Percentiles rank a stretch among this genome's conserved stretches.
Conservation (phyloP, 1,284 basidiomycete genomes). For the Chondrostereum purpureum region DNA sequence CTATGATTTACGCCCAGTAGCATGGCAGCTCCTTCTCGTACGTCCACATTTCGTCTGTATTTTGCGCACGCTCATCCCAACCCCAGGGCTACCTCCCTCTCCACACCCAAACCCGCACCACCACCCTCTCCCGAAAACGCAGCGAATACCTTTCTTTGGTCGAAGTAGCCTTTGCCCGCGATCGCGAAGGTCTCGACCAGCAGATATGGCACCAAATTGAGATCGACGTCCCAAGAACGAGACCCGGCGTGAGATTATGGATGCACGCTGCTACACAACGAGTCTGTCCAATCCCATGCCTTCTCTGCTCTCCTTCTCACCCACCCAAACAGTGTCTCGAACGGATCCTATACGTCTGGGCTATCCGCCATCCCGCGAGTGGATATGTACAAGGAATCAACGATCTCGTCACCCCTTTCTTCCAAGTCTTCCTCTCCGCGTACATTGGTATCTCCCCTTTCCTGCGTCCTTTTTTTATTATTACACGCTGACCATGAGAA, state of each 20-base stretch:
- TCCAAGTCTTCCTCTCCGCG: slow-evolving; percentile 86
- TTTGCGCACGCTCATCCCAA: slow-evolving; percentile 2
- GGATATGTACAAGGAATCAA: slow-evolving; percentile 98
- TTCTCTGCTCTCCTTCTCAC: slow-evolving; percentile 12
- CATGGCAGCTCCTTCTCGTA: slow-evolving; percentile 92
- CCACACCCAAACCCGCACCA: slow-evolving; percentile 68
- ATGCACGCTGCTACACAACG: slow-evolving; percentile 83
- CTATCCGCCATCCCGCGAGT: slow-evolving; percentile 92
- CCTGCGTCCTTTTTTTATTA: slow-evolving; percentile 10
- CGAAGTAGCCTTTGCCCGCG: slow-evolving; percentile 85
- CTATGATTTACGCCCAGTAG: slow-evolving; percentile 79
- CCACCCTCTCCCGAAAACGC: slow-evolving; percentile 82
- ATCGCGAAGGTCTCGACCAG: slow-evolving; percentile 78
- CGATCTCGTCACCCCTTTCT: slow-evolving; percentile 92
- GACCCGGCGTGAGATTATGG: slow-evolving; percentile 89
- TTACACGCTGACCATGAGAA: slow-evolving; percentile 6
- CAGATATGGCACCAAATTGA: slow-evolving; percentile 99
- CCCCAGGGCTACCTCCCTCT: slow-evolving; percentile 89
- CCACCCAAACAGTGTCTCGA: slow-evolving; percentile 66
- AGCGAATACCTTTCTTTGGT: slow-evolving; percentile 89
- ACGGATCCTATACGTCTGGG: slow-evolving; percentile 94
- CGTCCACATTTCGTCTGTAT: slow-evolving; percentile 23
- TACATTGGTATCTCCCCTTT: slow-evolving; percentile 67
- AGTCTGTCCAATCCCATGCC: slow-evolving; percentile 56
- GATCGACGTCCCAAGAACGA: slow-evolving; percentile 91